phyloP scores from a whole-genome alignment of 495 filamentous ascomycete species.

The Cercophora newfieldiana region DNA sequence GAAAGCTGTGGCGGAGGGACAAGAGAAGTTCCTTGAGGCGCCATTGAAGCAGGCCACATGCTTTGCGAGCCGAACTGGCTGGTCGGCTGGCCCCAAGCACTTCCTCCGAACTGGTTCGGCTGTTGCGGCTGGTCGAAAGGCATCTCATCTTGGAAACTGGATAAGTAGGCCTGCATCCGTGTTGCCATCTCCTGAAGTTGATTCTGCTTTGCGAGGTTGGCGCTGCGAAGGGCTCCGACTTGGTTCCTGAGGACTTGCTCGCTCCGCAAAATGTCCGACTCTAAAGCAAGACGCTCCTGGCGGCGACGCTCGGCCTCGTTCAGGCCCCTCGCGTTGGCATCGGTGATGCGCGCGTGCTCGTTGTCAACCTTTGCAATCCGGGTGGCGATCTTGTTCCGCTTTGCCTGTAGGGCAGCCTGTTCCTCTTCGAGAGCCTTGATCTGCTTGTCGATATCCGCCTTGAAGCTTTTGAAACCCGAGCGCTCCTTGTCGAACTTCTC shows the following conservation, averaged over 20 bases:
- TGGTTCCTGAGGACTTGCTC: slow-evolving; percentile 49
- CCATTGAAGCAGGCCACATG: slow-evolving; percentile 33
- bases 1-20: slow-evolving; percentile 24
- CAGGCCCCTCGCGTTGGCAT: slow-evolving; percentile 72
- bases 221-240: slow-evolving; percentile 35
- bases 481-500: slow-evolving; percentile 60
- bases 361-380: slow-evolving; percentile 75
- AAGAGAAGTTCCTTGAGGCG: slow-evolving; percentile 20
- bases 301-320: slow-evolving; percentile 72
- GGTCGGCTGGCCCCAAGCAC: slow-evolving; percentile 24
- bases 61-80: slow-evolving; percentile 21
- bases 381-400: slow-evolving; percentile 73
- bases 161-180: slow-evolving; percentile 41
- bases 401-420: slow-evolving; percentile 63
- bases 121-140: slow-evolving; percentile 25
- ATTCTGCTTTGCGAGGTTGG: slow-evolving; percentile 44
- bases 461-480: slow-evolving; percentile 61
- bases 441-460: slow-evolving; percentile 63
- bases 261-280: slow-evolving; percentile 61
- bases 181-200: slow-evolving; percentile 42
- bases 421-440: slow-evolving; percentile 66
- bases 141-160: slow-evolving; percentile 38
- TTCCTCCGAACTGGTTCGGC: slow-evolving; percentile 25
- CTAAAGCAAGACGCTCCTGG: slow-evolving; percentile 64
- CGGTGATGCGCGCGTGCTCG: slow-evolving; percentile 74